Conservation (phyloP, 2,329 filamentous ascomycete genomes). For the Rachicladosporium sp. region DNA sequence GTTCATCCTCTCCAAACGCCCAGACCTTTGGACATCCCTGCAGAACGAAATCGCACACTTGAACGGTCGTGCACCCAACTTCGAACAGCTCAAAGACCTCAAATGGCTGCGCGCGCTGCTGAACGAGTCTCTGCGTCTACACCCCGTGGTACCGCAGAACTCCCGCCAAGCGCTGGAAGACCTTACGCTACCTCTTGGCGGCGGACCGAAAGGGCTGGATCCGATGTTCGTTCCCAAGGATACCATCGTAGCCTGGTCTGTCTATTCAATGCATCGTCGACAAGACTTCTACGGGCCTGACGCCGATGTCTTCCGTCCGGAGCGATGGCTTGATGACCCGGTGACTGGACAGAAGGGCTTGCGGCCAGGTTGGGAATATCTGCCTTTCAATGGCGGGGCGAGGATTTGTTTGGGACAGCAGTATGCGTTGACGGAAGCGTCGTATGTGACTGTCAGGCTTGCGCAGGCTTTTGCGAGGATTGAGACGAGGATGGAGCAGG, state of each 20-base stretch:
- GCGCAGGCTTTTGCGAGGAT: slow-evolving; percentile 55
- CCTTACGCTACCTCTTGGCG: slow-evolving; percentile 61
- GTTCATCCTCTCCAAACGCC: slow-evolving; percentile 20
- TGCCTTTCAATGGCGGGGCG: slow-evolving; percentile 26
- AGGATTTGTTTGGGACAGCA: slow-evolving; percentile 14
- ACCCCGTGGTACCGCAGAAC: slow-evolving; percentile 71
- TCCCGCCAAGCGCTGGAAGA: slow-evolving; percentile 58
- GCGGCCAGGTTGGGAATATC: slow-evolving; percentile 24
- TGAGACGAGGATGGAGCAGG: slow-evolving; percentile 16
- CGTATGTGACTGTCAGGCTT: slow-evolving; percentile 30
- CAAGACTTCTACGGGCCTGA: slow-evolving; percentile 36
- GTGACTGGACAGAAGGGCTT: slow-evolving; percentile 18
- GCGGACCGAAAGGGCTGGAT: slow-evolving; percentile 37
- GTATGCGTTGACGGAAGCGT: slow-evolving; percentile 7
- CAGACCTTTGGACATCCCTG: slow-evolving; percentile 19
- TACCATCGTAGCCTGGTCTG: slow-evolving; percentile 52
- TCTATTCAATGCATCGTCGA: slow-evolving; percentile 62
- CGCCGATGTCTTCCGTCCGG: slow-evolving; percentile 28
- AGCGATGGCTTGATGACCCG: slow-evolving; percentile 26
- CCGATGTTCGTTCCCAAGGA: slow-evolving; percentile 57
- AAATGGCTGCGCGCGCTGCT: slow-evolving; percentile 45
- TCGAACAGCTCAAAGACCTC: slow-evolving; percentile 23
- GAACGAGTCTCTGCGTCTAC: slow-evolving; percentile 66
- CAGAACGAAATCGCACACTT: slow-evolving; percentile 19
- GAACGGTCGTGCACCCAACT: slow-evolving; percentile 28